Base-by-base conservation (phyloP, 768 basidiomycete genomes). In the Xanthoconium stramineum region DNA sequence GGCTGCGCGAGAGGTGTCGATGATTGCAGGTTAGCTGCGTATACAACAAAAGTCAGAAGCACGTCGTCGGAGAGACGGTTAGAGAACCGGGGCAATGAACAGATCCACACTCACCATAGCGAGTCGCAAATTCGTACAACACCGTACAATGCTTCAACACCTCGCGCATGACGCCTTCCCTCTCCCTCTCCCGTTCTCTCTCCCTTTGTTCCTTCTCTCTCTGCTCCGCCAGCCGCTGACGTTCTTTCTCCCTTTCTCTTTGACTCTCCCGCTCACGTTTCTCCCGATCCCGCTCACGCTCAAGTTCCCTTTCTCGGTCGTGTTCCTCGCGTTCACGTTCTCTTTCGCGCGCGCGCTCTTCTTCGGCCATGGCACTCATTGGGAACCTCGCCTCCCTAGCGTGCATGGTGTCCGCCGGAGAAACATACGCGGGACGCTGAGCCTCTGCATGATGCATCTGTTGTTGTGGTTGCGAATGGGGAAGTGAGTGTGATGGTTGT, bases 121-220 rank as follows among this genome's bases (percentile, higher is more conserved):
- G 83, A 49, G 73, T 79, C 11, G 89, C 86, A 65, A 91, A 91
- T 13, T 74, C 53, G 64, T 85, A 85, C 48, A 91, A 61, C 39
- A 76, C 73, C 39, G 72, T 75, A 57, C 89, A 91, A 62, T 85
- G 84, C 56, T 80, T 61, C 52, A 70, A 40, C 36, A 64, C 67
- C 47, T 68, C 62, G 10, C 52, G 59, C 58, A 68, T 64, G 46
- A 71, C 24, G 2, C 57, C 56, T 17, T 66, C 66, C 29, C 60
- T 55, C 50, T 66, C 66, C 42, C 57, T 33, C 6, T 61, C 60
- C 8, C 57, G 63, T 47, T 69, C 65, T n/a, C 60, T 49, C 46
- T 69, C 69, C 45, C 51, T 55, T 30, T 58, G 67, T 6, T 65
- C 65, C 17, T 54, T 67, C 28, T 62, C 65, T 39, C 56, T 65